Evolutionary conservation across 1,139 yeast genomes (phyloP).

Genomic region (Geotrichum bryndzae): DNA sequence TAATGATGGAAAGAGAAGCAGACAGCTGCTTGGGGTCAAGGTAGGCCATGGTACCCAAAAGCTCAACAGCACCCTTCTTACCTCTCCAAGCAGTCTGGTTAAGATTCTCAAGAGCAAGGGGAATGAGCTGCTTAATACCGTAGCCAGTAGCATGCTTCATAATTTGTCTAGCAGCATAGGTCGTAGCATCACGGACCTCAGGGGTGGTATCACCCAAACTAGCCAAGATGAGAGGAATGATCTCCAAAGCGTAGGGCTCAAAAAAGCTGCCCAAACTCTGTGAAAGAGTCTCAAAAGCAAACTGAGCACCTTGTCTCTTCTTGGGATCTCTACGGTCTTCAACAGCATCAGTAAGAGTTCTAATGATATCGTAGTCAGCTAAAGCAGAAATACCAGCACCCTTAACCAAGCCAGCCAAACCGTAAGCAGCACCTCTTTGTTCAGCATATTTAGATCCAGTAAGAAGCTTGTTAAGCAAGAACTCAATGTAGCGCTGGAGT

Average conservation of each 20-base stretch:
- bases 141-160: constrained; percentile 89
- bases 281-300: constrained; percentile 80
- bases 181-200: constrained; percentile 87
- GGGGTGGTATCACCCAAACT: constrained; percentile 78
- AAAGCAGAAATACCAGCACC: constrained; percentile 82
- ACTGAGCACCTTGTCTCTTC: constrained; percentile 83
- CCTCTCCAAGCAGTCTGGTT: constrained; percentile 95
- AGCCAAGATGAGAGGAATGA: constrained; percentile 72
- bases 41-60: constrained; percentile 96
- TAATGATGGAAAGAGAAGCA: constrained; percentile 77
- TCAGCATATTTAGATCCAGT: constrained; percentile 43
- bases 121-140: constrained; percentile 88
- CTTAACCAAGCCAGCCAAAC: constrained; percentile 85
- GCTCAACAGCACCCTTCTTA: constrained; percentile 92
- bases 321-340: constrained; percentile 75
- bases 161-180: constrained; percentile 76
- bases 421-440: constrained; percentile 93
- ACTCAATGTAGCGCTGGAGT: constrained; percentile 50
- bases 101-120: constrained; percentile 77
- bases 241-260: constrained; percentile 90
- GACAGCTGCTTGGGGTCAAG: constrained; percentile 92
- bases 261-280: constrained; percentile 66
- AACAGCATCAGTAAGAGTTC: constrained; percentile 74
- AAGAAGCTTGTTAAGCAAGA: constrained; percentile 55
- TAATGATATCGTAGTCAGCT: constrained; percentile 67